These are phyloP conservation scores for Kalaharituber pfeilii DNA, from an alignment of 2,329 filamentous ascomycete genomes.

Conservation along the genomic window DNA sequence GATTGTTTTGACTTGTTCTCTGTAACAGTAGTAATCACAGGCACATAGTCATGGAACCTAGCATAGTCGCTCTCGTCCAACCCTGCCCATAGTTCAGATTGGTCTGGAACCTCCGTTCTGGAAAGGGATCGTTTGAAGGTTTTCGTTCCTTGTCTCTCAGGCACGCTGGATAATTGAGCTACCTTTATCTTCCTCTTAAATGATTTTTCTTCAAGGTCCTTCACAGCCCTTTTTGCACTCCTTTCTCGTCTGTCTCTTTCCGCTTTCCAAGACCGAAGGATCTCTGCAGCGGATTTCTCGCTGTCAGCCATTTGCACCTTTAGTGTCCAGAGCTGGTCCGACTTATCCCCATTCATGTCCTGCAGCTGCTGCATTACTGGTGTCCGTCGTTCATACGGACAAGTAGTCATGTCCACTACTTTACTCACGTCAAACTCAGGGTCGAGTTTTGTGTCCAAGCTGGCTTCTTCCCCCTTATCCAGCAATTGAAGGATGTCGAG, in stretches of 20 bases:
- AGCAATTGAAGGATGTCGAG: constrained; percentile 69
- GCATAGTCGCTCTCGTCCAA: not conserved
- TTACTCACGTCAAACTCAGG: constrained; percentile 32
- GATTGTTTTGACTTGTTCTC: not conserved
- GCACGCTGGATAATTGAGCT: too few species aligned
- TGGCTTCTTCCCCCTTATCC: constrained; percentile 49
- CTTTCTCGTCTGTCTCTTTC: not conserved
- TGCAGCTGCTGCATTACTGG: constrained; percentile 65
- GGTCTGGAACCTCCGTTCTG: too few species aligned
- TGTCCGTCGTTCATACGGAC: constrained; percentile 21
- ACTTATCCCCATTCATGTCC: constrained; percentile 28
- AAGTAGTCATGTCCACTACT: not conserved
- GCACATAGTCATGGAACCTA: too few species aligned
- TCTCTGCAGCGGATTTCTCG: constrained; percentile 8
- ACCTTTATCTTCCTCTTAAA: not conserved
- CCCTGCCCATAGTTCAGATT: not conserved
- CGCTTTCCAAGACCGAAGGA: not conserved
- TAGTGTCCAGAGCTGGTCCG: constrained; percentile 45
- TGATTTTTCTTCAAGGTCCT: not conserved
- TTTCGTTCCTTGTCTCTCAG: not conserved
- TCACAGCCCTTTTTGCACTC: not conserved
- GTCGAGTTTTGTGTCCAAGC: constrained; percentile 46
- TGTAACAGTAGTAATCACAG: too few species aligned
- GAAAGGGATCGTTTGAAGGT: not conserved
- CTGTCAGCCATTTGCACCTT: constrained; percentile 70